Base-by-base conservation (phyloP, 2,329 filamentous ascomycete genomes). In the Epichloe brachyelytri region DNA sequence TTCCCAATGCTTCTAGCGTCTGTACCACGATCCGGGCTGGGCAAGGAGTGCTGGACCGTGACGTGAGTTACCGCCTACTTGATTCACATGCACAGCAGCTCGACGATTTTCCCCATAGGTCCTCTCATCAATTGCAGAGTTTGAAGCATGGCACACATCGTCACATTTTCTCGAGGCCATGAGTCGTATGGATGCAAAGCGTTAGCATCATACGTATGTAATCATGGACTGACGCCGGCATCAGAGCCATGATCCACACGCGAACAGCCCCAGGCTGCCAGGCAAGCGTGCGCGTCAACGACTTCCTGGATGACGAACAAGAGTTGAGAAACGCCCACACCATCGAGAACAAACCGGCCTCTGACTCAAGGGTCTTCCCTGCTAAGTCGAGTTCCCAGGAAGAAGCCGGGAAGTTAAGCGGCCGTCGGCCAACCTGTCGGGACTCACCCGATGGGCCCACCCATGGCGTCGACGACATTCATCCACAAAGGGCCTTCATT, bases 321-420 rank as follows among this genome's bases (percentile, higher is more conserved):
- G 39, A 41, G 34, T 19, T 12, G 19, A 14, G 14, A 43, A 17
- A 30, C 38, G 22, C n/a, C 7, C 39, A 17, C 47, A 22, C 47
- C 51, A 55, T 60, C 63, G 63, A 64, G 61, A 64, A 65, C 56
- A 63, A 63, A 64, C 62, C 63, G 61, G 63, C 52, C 49, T 38
- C 50, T 46, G 17, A 5, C 38, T 12, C 34, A 40, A 34, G 34
- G 20, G 0, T 8, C n/a, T 14, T 45, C 51, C 30, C 36, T 46
- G 46, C 41, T 3, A 22, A 20, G 51, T 50, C 43, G 43, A 34
- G 47, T 33, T 20, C n/a, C 15, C 22, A 34, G 51, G 63, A 56
- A 63, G 58, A 65, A 65, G 61, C 59, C 63, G 63, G 62, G 59
- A 63, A 48, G 49, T 45, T 17, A 48, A 46, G 54, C 54, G 44